A percentile compares a stretch with the other conserved stretches of the same genome.
These are phyloP conservation scores for Lodderomyces jiufengensis DNA, from an alignment of 1,139 yeast species.

Conservation along the genomic window DNA sequence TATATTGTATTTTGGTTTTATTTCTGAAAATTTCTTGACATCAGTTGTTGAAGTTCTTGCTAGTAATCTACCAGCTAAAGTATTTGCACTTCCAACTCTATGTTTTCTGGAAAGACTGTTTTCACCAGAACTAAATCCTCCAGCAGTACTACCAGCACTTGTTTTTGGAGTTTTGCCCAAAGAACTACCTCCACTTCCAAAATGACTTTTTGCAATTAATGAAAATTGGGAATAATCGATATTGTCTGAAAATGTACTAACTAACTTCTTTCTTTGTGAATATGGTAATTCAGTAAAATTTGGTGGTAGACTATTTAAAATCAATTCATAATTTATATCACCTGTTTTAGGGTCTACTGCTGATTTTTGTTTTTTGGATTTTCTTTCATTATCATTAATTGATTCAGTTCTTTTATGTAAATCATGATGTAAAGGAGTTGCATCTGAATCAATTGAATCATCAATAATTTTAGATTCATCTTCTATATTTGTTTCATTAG, in stretches of 20 bases:
- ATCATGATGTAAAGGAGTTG: slow-evolving; percentile 11
- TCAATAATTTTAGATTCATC: too few species aligned
- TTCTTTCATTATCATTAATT: slow-evolving; percentile 7
- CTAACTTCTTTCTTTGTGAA: slow-evolving; percentile 59
- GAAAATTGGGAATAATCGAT: slow-evolving; percentile 50
- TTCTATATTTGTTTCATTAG: too few species aligned
- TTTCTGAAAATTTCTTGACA: slow-evolving; percentile 25
- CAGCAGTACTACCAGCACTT: slow-evolving; percentile 8
- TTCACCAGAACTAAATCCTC: slow-evolving; percentile 22
- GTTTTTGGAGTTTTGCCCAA: slow-evolving; percentile 17
- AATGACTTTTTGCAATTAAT: slow-evolving; percentile 36
- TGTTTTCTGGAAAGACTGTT: slow-evolving; percentile 30
- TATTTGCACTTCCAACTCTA: slow-evolving; percentile 32
- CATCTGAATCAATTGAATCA: slow-evolving; percentile 2
- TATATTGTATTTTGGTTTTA: slow-evolving; percentile 30
- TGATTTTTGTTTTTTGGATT: slow-evolving; percentile 22
- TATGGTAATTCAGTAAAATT: slow-evolving; percentile 65
- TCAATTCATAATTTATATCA: slow-evolving; percentile 34
- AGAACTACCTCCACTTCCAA: slow-evolving; percentile 15
- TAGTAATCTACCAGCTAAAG: slow-evolving; percentile 42
- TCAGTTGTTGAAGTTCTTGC: slow-evolving; percentile 41
- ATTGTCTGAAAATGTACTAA: slow-evolving; percentile 54
- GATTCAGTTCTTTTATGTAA: slow-evolving; percentile 9
- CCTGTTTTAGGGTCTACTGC: slow-evolving; percentile 25
- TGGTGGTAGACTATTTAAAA: slow-evolving; percentile 49